Evolutionary conservation across 2,329 filamentous ascomycete species (phyloP), one percentile per base, ranked within the genome.

Genomic region (Phaeosphaeriaceae sp.): DNA sequence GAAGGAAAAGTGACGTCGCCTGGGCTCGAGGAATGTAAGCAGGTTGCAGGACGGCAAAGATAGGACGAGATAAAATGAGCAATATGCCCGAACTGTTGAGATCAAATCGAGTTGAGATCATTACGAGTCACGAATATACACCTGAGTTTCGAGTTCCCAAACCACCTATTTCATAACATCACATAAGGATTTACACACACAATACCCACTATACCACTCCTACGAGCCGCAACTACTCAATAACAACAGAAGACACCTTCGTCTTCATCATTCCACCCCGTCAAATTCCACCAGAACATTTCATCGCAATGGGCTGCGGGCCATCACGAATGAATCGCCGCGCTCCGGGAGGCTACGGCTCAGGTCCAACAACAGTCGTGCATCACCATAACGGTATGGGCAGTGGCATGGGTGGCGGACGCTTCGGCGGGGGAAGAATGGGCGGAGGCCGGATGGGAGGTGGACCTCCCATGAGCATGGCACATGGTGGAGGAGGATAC

Each of bases 231-330:
- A n/a, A n/a, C n/a, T n/a, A n/a, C n/a, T n/a, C n/a, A n/a, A n/a
- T n/a, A n/a, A n/a, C n/a, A n/a, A n/a, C n/a, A n/a, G n/a, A n/a
- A n/a, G n/a, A n/a, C n/a, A n/a, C n/a, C n/a, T n/a, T n/a, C n/a
- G n/a, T n/a, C n/a, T n/a, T n/a, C n/a, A n/a, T n/a, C n/a, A n/a
- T n/a, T n/a, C n/a, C n/a, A n/a, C n/a, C n/a, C n/a, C n/a, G n/a
- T n/a, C n/a, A n/a, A n/a, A n/a, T n/a, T n/a, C n/a, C n/a, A n/a
- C n/a, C n/a, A n/a, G n/a, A n/a, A n/a, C n/a, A n/a, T n/a, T n/a
- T n/a, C n/a, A n/a, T n/a, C n/a, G n/a, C n/a, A n/a, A 67, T 67
- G 62, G 62, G 60, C 41, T 67, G 64, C 49, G 58, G 56, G 57
- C 57, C 63, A 19, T 67, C 62, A 24, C 57, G 65, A 36, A 55